A percentile compares a stretch with the other conserved stretches of the same genome.
Evolutionary conservation across 2,329 filamentous ascomycete species (phyloP).

Genomic region (Xylariaceae sp.): DNA sequence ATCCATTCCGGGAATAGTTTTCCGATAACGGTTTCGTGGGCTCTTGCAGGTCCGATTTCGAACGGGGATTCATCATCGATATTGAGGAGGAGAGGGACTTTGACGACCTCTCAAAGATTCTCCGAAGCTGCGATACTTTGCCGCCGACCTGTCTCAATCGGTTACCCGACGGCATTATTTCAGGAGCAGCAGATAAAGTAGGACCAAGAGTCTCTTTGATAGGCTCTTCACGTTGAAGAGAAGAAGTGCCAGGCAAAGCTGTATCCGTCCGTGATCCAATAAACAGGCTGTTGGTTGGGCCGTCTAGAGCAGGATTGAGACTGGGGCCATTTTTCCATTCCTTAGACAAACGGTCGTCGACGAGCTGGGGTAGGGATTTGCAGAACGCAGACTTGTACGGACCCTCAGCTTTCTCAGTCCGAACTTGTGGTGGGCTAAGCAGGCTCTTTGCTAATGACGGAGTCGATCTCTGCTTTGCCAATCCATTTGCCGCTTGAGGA

Average conservation of each 20-base stretch:
- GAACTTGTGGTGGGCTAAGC: slow-evolving; percentile 7
- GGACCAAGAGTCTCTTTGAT: not conserved
- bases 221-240: not conserved
- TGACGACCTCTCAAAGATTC: slow-evolving; percentile 28
- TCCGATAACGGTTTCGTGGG: not conserved
- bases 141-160: slow-evolving; percentile 10
- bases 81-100: slow-evolving; percentile 17
- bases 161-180: not conserved
- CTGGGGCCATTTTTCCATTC: not conserved
- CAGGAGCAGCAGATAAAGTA: not conserved
- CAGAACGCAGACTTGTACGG: not conserved
- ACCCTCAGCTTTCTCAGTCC: not conserved
- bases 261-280: not conserved
- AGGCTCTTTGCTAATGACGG: slow-evolving; percentile 12
- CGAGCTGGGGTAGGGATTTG: not conserved
- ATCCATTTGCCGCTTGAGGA: not conserved
- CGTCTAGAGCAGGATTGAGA: slow-evolving; percentile 7
- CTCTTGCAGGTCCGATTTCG: slow-evolving; percentile 7
- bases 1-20: not conserved
- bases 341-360: not conserved
- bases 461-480: not conserved
- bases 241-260: not conserved
- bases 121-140: slow-evolving; percentile 31
- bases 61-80: slow-evolving; percentile 23
- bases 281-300: not conserved